A percentile compares a stretch with the other conserved stretches of the same genome.
These are phyloP conservation scores for Mycosarcoma mackinlayi DNA, from an alignment of 1,284 basidiomycete genomes.

Conservation along the genomic window DNA sequence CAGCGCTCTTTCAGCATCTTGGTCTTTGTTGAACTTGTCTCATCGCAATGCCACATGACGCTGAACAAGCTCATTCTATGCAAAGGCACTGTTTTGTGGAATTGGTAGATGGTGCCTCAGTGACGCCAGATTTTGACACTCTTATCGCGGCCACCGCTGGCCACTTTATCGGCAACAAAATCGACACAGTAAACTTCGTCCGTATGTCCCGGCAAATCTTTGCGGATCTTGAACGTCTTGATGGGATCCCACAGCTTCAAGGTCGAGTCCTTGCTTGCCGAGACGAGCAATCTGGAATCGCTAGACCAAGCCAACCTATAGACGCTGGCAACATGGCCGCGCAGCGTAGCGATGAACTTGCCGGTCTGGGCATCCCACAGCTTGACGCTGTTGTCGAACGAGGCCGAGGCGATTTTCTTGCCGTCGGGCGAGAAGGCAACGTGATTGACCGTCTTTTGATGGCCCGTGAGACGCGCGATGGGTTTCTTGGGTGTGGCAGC, in stretches of 20 bases:
- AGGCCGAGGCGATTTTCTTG: conserved; percentile 86
- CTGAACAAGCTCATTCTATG: neutral
- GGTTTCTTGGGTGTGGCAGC: conserved; percentile 77
- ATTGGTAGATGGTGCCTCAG: conserved; percentile 10
- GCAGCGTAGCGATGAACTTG: conserved; percentile 78
- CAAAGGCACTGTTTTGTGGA: neutral
- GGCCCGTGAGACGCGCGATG: conserved; percentile 86
- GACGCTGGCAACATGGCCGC: conserved; percentile 93
- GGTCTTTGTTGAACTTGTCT: conserved; percentile 24
- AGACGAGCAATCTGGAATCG: conserved; percentile 89
- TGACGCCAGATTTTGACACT: conserved; percentile 72
- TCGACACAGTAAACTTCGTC: conserved; percentile 97
- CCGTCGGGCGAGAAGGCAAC: conserved; percentile 96
- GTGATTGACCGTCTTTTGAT: conserved; percentile 94
- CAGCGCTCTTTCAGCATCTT: conserved; percentile 45
- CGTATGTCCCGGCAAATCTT: conserved; percentile 92
- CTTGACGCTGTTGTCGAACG: conserved; percentile 90
- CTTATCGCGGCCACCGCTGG: conserved; percentile 84
- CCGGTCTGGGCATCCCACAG: conserved; percentile 86
- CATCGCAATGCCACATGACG: neutral
- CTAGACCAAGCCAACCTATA: conserved; percentile 95
- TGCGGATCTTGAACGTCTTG: conserved; percentile 78
- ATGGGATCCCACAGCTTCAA: conserved; percentile 71
- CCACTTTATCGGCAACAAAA: conserved; percentile 85
- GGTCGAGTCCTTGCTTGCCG: conserved; percentile 94